These are phyloP conservation scores for Diplocarpon rosae DNA, from an alignment of 2,329 filamentous ascomycete genomes.

Conservation along the genomic window DNA sequence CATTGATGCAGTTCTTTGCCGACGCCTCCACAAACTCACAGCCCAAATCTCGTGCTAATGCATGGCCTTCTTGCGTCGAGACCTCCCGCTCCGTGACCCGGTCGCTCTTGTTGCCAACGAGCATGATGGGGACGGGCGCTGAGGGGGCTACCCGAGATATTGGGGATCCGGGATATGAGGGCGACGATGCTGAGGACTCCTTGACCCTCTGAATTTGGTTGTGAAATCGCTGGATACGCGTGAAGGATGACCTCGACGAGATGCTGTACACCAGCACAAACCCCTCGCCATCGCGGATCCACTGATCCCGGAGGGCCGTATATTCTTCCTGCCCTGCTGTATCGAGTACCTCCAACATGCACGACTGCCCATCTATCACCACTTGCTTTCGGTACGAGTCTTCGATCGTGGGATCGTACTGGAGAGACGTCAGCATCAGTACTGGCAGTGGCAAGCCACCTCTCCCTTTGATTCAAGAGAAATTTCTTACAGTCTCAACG, in stretches of 20 bases:
- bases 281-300: constrained; percentile 95
- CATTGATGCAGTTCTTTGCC: constrained; percentile 96
- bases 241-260: constrained; percentile 89
- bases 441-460: neutral
- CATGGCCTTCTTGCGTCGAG: constrained; percentile 89
- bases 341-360: constrained; percentile 95
- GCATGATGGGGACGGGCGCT: constrained; percentile 79
- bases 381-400: constrained; percentile 83
- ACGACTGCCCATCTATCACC: constrained; percentile 87
- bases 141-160: constrained; percentile 42
- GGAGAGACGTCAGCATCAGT: constrained; percentile 15
- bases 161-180: constrained; percentile 66
- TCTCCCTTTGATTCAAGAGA: neutral
- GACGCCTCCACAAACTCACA: constrained; percentile 97
- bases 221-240: constrained; percentile 89
- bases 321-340: constrained; percentile 98
- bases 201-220: constrained; percentile 96
- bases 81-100: constrained; percentile 92
- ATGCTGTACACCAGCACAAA: constrained; percentile 98
- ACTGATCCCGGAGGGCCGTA: constrained; percentile 90
- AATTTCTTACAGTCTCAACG: constrained; percentile 65
- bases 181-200: constrained; percentile 70
- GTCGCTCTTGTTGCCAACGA: constrained; percentile 98
- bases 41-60: constrained; percentile 79
- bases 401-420: constrained; percentile 77